phyloP scores from a whole-genome alignment of 108 stramenopile species.

The Stephanodiscus minutulus region DNA sequence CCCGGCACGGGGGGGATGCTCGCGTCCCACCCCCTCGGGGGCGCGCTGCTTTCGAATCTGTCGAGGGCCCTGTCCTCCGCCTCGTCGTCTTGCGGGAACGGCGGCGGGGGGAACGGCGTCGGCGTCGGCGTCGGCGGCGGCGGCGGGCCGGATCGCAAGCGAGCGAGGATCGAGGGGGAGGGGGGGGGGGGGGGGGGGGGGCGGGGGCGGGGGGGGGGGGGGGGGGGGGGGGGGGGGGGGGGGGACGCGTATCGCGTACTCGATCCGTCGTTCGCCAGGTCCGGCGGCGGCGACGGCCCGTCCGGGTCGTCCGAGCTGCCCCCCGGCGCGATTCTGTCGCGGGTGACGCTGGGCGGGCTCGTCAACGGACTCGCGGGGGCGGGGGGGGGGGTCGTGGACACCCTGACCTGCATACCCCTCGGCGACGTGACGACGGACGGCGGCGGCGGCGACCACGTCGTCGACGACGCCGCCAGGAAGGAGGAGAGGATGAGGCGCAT shows the following conservation, averaged over 20 bases:
- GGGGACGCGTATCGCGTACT: slow-evolving; percentile 37
- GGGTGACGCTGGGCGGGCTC: slow-evolving; percentile 72
- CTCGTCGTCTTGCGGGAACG: slow-evolving; percentile 1
- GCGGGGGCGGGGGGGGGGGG: background rate
- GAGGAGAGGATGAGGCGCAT: slow-evolving; percentile 10
- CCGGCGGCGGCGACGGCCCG: background rate
- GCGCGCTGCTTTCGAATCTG: slow-evolving; percentile 8
- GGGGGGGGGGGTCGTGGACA: slow-evolving; percentile 56
- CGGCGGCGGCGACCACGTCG: background rate
- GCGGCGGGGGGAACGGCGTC: background rate
- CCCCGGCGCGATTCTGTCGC: slow-evolving; percentile 63
- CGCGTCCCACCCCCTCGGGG: background rate
- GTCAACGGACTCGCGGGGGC: slow-evolving; percentile 71
- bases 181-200: slow-evolving; percentile 6
- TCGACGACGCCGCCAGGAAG: slow-evolving; percentile 1
- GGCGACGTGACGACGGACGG: slow-evolving; percentile 24
- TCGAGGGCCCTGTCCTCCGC: slow-evolving; percentile 21
- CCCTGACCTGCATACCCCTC: slow-evolving; percentile 39
- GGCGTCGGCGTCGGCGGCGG: background rate
- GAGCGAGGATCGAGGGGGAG: slow-evolving; percentile 8
- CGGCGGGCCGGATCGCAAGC: slow-evolving; percentile 7
- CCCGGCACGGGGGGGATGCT: slow-evolving; percentile 39
- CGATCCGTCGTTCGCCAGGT: slow-evolving; percentile 40
- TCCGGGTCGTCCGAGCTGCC: slow-evolving; percentile 22
- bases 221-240: background rate